Base-by-base conservation (phyloP, 805 yeast genomes). In the Candida insectalens region DNA sequence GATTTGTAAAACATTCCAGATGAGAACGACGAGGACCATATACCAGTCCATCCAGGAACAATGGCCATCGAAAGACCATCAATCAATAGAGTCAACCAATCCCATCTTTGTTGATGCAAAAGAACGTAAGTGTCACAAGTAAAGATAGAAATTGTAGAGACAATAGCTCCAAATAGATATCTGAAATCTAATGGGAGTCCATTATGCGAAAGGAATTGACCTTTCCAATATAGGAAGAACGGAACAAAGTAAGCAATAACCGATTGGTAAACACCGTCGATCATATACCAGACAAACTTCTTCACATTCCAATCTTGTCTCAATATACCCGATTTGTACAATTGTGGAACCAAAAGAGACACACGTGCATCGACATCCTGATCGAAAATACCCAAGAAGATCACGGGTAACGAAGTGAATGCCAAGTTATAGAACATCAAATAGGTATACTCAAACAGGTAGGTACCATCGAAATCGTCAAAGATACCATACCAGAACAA, bases 391-490 rank as follows among this genome's bases (percentile, higher is more conserved):
- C 83, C 92, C 55, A 83, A 56, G 45, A 83, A 74, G 33, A 83
- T 83, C 35, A 82, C 80, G 0, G 94, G 89, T 36, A 82, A 59
- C 3, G 94, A 81, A 0, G 94, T 83, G 50, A 78, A 83, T 2
- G 88, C 89, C 69, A 83, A 69, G 50, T 77, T 82, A 58, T 80
- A 83, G 52, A 83, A 81, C 79, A 75, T 81, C 63, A 82, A 60
- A 48, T 71, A 80, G 16, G 94, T 83, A 59, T 69, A 83, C 63
- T 83, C 92, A 47, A 72, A 78, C 41, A 83, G 60, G 46, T 83
- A 83, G 1, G 88, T 63, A 18, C 94, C 94, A 59, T 83, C 94
- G 51, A 77, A 83, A 51, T 81, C 63, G 50, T 66, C 69, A 60
- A 65, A 80, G 37, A 81, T 68, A 50, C 89, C 88, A 51, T 71